Base-by-base conservation (phyloP, 805 yeast genomes). In the Millerozyma acaciae region DNA sequence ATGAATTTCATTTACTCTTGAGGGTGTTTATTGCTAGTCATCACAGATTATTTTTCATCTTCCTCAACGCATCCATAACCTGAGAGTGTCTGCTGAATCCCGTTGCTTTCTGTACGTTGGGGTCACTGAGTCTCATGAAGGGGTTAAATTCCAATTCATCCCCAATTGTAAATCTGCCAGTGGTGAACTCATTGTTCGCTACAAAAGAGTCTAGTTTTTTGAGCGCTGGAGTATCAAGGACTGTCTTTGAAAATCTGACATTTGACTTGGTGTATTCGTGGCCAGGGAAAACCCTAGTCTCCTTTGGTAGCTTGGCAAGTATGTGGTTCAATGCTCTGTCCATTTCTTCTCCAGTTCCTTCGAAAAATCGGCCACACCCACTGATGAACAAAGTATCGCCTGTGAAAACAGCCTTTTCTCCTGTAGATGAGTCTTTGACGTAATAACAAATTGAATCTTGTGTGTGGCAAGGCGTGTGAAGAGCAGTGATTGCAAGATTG, bases 381-480 rank as follows among this genome's bases (percentile, higher is more conserved):
- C 90, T 85, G 28, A 76, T 84, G 62, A 93, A 93, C 26, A 93
- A 66, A 0, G 98, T 93, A 59, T 93, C 99, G 8, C 99, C 99
- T 0, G 97, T 86, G 62, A 93, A 87, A 2, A 93, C 88, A 3
- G 83, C 88, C 42, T 68, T 69, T 45, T 87, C 76, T 21, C 68
- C 71, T 1, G 88, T 76, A 21, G 57, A 53, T n/a, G 55, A 45
- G 53, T 90, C 97, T 29, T 65, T 65, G 0, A 75, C 87, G 47
- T 60, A 83, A 59, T 87, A 93, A 53, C 97, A 90, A 39, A 93
- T 84, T 3, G 96, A 86, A 60, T 93, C 99, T 59, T 84, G 93
- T 0, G 99, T 93, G 57, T 93, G 99, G 54, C 99, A 93, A 4
- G 99, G 98, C 0, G 99, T 93, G 59, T 90, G 90, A 24, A 90